Conservation (phyloP, 2,329 filamentous ascomycete species). For the Rachicladosporium sp. region DNA sequence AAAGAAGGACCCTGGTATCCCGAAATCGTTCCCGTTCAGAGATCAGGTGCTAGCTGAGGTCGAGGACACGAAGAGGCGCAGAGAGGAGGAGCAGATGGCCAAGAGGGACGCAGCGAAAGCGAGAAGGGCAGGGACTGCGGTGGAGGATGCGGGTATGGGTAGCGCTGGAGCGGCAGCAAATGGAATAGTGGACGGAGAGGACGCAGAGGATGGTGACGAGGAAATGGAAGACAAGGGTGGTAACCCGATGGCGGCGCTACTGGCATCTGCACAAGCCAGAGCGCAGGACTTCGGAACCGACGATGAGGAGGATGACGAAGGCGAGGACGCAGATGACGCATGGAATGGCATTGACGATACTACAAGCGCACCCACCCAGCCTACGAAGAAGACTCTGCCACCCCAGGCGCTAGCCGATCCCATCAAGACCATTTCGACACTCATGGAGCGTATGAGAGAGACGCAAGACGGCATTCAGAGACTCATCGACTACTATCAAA, state of each 20-base stretch:
- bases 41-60: slow-evolving; percentile 90
- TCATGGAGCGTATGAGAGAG: slow-evolving; percentile 67
- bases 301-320: slow-evolving; percentile 47
- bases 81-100: slow-evolving; percentile 64
- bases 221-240: slow-evolving; percentile 52
- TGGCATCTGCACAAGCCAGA: slow-evolving; percentile 70
- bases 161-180: slow-evolving; percentile 27
- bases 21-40: slow-evolving; percentile 96
- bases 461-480: slow-evolving; percentile 64
- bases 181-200: slow-evolving; percentile 25
- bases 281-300: slow-evolving; percentile 47
- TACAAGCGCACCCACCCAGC: slow-evolving; percentile 4
- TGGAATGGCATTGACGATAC: slow-evolving; percentile 7
- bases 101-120: slow-evolving; percentile 55
- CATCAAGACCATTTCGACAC: slow-evolving; percentile 68
- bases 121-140: slow-evolving; percentile 25
- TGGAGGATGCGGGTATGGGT: slow-evolving; percentile 15
- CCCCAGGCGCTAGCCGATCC: slow-evolving; percentile 92
- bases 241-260: slow-evolving; percentile 84
- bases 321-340: slow-evolving; percentile 38
- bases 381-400: slow-evolving; percentile 60
- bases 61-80: slow-evolving; percentile 71
- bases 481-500: slow-evolving; percentile 70
- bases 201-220: slow-evolving; percentile 39
- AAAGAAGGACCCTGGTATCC: slow-evolving; percentile 97